Evolutionary conservation across 139 green algal genomes (phyloP).

Genomic region (Chlorella sp.): DNA sequence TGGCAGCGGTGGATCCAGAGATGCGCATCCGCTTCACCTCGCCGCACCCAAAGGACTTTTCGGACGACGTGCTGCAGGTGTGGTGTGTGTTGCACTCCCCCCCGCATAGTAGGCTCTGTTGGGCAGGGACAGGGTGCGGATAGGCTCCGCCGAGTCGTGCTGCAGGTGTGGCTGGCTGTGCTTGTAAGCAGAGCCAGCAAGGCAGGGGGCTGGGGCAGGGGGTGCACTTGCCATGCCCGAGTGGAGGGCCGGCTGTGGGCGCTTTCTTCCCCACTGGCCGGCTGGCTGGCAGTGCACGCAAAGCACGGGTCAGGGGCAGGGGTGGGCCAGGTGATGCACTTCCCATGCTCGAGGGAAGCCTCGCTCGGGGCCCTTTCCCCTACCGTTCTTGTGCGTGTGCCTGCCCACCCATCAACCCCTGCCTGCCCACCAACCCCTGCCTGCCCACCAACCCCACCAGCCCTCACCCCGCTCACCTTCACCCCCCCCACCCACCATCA

Average conservation of each 20-base stretch:
- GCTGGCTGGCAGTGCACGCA: not conserved
- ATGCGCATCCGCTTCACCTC: slow-evolving; percentile 93
- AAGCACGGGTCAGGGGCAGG: too few species aligned
- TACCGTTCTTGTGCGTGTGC: too few species aligned
- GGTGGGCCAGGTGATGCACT: too few species aligned
- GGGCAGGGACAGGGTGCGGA: not conserved
- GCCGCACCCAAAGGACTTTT: slow-evolving; percentile 92
- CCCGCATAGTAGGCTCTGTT: not conserved
- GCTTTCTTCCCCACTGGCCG: too few species aligned
- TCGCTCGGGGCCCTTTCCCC: too few species aligned
- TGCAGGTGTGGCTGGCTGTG: slow-evolving; percentile 55
- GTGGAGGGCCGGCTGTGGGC: too few species aligned
- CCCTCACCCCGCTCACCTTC: not conserved
- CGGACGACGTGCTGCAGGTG: slow-evolving; percentile 73
- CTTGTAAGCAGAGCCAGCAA: not conserved
- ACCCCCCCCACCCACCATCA: not conserved
- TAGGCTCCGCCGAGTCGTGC: too few species aligned
- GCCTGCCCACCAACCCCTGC: not conserved
- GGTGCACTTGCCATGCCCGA: too few species aligned
- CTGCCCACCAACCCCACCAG: not conserved
- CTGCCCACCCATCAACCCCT: not conserved
- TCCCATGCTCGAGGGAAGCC: too few species aligned
- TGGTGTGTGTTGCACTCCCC: not conserved
- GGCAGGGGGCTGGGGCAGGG: not conserved
- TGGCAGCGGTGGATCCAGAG: slow-evolving; percentile 79